These are phyloP conservation scores for Nakazawaea ishiwadae DNA, from an alignment of 805 yeast species.

Conservation along the genomic window DNA sequence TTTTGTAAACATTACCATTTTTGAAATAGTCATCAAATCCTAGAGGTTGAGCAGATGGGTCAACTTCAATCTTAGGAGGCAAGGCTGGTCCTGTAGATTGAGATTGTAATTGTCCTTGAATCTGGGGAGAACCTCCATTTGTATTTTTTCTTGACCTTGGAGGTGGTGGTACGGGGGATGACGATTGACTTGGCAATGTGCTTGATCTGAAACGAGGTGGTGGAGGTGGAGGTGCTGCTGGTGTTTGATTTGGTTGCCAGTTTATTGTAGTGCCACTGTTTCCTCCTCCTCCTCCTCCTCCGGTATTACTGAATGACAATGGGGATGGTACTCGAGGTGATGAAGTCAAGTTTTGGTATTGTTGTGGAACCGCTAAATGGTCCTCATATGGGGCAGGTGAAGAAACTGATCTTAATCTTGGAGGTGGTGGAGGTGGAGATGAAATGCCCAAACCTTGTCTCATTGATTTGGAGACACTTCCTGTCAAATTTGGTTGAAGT, in stretches of 20 bases:
- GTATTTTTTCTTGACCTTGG: slow-evolving; percentile 21
- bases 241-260: slow-evolving; percentile 4
- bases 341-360: not conserved
- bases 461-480: slow-evolving; percentile 49
- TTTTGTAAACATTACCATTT: slow-evolving; percentile 10
- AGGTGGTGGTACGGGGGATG: slow-evolving; percentile 33
- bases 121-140: no score
- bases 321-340: slow-evolving; percentile 13
- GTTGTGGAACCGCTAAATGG: not conserved
- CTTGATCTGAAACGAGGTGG: slow-evolving; percentile 16
- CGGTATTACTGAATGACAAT: slow-evolving; percentile 5
- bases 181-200: slow-evolving; percentile 21
- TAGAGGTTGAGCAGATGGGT: slow-evolving; percentile 14
- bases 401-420: slow-evolving; percentile 6
- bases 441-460: slow-evolving; percentile 18
- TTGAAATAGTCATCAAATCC: slow-evolving; percentile 13
- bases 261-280: slow-evolving; percentile 9
- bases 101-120: no score
- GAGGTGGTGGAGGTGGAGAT: slow-evolving; percentile 11
- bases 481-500: slow-evolving; percentile 45
- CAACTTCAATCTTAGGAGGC: slow-evolving; percentile 11
- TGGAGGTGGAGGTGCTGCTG: slow-evolving; percentile 16
- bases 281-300: slow-evolving; percentile 8
- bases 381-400: slow-evolving; percentile 7
- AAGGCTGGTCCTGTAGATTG: slow-evolving; percentile 3